phyloP scores from a whole-genome alignment of 306 rosid species.

The Vigna unguiculata region DNA sequence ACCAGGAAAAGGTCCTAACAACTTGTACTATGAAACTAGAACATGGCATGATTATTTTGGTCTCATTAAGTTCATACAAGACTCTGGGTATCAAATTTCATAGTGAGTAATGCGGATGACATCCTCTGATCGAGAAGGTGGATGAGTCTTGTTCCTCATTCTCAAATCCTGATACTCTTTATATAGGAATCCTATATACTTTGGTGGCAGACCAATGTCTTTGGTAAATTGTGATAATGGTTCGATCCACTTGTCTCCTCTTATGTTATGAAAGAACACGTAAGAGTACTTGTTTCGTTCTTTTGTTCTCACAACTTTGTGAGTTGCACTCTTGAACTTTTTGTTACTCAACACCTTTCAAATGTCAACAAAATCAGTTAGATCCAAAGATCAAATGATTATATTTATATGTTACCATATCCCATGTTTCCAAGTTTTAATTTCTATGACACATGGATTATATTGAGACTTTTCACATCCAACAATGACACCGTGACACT shows the following conservation, averaged over 20 bases:
- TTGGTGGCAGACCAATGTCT: constrained; percentile 59
- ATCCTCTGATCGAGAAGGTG: constrained; percentile 59
- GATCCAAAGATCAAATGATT: neutral
- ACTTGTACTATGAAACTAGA: too few relatives aligned
- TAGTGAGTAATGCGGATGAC: constrained; percentile 52
- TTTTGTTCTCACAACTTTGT: constrained; percentile 52
- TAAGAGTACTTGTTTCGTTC: constrained; percentile 52
- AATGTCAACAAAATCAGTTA: neutral
- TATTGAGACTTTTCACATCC: too few relatives aligned
- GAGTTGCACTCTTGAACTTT: constrained; percentile 60
- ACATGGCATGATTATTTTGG: too few relatives aligned
- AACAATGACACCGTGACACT: too few relatives aligned
- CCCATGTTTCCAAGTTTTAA: neutral
- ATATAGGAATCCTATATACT: constrained; percentile 53
- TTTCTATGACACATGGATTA: neutral
- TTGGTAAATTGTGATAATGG: constrained; percentile 55
- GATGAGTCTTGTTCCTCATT: constrained; percentile 55
- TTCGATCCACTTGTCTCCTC: constrained; percentile 64
- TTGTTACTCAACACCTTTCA: constrained; percentile 63
- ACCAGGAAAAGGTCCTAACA: too few relatives aligned
- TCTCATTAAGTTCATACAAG: too few relatives aligned
- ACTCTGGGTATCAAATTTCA: constrained; percentile 41
- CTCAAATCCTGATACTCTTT: constrained; percentile 57
- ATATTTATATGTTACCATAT: neutral
- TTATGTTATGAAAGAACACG: constrained; percentile 54